Evolutionary conservation across 495 filamentous ascomycete genomes (phyloP).

Genomic region (Neurospora cerealis): DNA sequence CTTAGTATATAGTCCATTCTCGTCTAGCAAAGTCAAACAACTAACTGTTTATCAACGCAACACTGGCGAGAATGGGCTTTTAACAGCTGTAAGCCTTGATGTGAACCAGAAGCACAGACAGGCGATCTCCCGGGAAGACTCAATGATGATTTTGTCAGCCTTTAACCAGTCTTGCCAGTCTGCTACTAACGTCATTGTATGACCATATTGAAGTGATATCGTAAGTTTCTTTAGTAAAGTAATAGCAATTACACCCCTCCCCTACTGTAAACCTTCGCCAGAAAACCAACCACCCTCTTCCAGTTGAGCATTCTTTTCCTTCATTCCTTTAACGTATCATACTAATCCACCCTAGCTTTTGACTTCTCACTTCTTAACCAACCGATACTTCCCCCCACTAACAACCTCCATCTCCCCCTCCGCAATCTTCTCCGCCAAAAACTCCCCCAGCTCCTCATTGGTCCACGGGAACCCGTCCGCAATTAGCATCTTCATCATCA

Average conservation of each 20-base stretch:
- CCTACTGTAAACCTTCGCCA: not conserved
- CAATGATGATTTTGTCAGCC: not conserved
- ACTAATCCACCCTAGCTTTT: no score
- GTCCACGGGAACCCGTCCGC: conserved; percentile 76
- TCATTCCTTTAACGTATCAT: not conserved
- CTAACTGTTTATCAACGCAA: not conserved
- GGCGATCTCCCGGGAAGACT: not conserved
- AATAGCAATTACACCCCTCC: not conserved
- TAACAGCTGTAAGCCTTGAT: not conserved
- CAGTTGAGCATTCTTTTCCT: not conserved
- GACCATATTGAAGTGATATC: not conserved
- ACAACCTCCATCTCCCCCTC: conserved; percentile 62
- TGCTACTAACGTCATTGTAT: not conserved
- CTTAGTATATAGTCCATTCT: not conserved
- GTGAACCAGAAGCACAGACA: not conserved
- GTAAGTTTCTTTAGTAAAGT: not conserved
- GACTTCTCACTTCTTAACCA: conserved; percentile 35
- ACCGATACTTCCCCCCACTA: conserved; percentile 58
- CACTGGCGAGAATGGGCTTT: not conserved
- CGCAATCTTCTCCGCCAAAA: conserved; percentile 63
- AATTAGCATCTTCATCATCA: conserved; percentile 90
- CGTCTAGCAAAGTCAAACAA: not conserved
- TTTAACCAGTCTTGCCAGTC: not conserved
- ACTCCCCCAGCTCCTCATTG: conserved; percentile 63
- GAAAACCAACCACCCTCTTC: not conserved